These are phyloP conservation scores for Phytophthora podocarpi DNA, from an alignment of 352 stramenopile genomes.

Conservation along the genomic window DNA sequence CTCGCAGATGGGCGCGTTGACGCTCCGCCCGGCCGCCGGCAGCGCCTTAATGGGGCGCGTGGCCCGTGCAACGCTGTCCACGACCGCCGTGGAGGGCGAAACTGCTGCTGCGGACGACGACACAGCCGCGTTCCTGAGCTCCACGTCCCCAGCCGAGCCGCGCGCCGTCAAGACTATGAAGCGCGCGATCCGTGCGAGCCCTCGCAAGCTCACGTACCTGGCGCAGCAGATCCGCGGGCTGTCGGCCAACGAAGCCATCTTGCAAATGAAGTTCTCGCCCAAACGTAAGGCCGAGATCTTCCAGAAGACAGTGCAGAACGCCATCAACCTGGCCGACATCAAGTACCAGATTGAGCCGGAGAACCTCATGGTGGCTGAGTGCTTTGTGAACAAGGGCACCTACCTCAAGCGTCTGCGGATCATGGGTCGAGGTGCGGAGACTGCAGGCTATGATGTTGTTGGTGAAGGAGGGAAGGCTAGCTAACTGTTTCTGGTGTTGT, in stretches of 20 bases:
- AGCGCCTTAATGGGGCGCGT: constrained; percentile 29
- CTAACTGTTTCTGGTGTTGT: constrained; percentile 7
- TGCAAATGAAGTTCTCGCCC: constrained; percentile 89
- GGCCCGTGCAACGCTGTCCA: constrained; percentile 47
- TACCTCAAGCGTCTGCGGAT: constrained; percentile 86
- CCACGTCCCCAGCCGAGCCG: constrained; percentile 53
- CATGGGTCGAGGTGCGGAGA: constrained; percentile 74
- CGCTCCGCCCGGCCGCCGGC: constrained; percentile 51
- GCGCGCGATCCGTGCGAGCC: constrained; percentile 80
- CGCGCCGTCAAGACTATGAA: constrained; percentile 83
- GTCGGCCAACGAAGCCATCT: constrained; percentile 70
- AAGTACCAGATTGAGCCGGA: constrained; percentile 88
- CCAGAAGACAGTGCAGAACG: constrained; percentile 87
- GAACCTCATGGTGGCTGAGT: constrained; percentile 84
- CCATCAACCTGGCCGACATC: constrained; percentile 88
- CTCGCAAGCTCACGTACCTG: constrained; percentile 82
- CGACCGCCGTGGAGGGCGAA: constrained; percentile 28
- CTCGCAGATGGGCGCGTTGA: constrained; percentile 61
- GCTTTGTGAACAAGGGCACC: constrained; percentile 86
- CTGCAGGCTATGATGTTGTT: background rate
- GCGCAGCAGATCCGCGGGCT: constrained; percentile 85
- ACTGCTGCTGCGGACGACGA: constrained; percentile 39
- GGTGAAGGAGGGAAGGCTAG: background rate
- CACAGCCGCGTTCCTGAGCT: constrained; percentile 65
- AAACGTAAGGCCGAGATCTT: constrained; percentile 87